These are phyloP conservation scores for maize (Zea mays) DNA, from an alignment of 176 grass and related monocot genomes.

Conservation along the genomic window Zm-B73-REFERENCE-NAM-5.0 NC_050097.1:3345501-3346000, in stretches of 20 bases:
- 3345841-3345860: too few species aligned
- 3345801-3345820: too few species aligned
- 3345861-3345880: too few species aligned
- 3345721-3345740: slow-evolving; percentile 39
- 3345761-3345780: too few species aligned
- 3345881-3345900: too few species aligned
- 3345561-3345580: slow-evolving; percentile 84
- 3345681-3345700: slow-evolving; percentile 85
- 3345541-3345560: slow-evolving; percentile 75
- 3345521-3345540: slow-evolving; percentile 87
- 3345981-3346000: too few species aligned
- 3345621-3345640: slow-evolving; percentile 67
- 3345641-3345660: slow-evolving; percentile 78
- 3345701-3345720: slow-evolving; percentile 92
- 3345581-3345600: slow-evolving; percentile 67
- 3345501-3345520: slow-evolving; percentile 87
- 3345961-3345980: too few species aligned
- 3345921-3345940: too few species aligned
- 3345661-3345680: slow-evolving; percentile 89
- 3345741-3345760: slow-evolving; percentile 8
- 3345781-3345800: too few species aligned
- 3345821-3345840: too few species aligned
- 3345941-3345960: too few species aligned
- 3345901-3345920: too few species aligned
- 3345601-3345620: slow-evolving; percentile 50